Percentiles rank a stretch among this genome's conserved stretches.
Evolutionary conservation across 2,329 filamentous ascomycete genomes (phyloP).

Genomic region (Fusarium sterilihyphosum): DNA sequence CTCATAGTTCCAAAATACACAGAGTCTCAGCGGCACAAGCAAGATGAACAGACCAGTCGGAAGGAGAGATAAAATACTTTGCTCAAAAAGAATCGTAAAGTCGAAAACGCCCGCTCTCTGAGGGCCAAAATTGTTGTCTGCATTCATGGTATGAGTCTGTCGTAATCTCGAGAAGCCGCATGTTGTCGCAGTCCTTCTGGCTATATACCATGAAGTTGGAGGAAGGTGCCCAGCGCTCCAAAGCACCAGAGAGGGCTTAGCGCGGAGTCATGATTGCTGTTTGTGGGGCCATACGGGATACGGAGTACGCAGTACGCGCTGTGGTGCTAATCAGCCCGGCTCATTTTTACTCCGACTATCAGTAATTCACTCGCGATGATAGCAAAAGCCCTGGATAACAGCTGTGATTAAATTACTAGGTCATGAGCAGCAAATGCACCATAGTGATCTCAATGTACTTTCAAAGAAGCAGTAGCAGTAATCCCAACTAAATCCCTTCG

Average conservation of each 20-base stretch:
- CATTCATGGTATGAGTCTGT: background rate
- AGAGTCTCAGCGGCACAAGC: slow-evolving; percentile 31
- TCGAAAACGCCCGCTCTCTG: slow-evolving; percentile 40
- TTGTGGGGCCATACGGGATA: slow-evolving; percentile 17
- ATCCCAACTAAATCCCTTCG: too few relatives aligned
- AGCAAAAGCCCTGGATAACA: too few relatives aligned
- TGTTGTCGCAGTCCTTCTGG: background rate
- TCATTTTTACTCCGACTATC: too few relatives aligned
- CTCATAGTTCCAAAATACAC: slow-evolving; percentile 13
- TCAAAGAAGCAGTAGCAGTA: too few relatives aligned
- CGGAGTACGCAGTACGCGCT: background rate
- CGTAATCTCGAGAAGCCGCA: background rate
- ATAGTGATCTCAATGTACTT: too few relatives aligned
- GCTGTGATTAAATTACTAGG: too few relatives aligned
- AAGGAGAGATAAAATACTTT: slow-evolving; percentile 44
- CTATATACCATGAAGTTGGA: background rate
- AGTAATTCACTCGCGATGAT: too few relatives aligned
- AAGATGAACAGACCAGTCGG: slow-evolving; percentile 41
- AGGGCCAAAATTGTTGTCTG: slow-evolving; percentile 41
- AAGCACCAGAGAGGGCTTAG: slow-evolving; percentile 2
- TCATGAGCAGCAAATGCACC: too few relatives aligned
- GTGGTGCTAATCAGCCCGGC: too few relatives aligned
- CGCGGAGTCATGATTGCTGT: background rate
- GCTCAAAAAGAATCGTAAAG: slow-evolving; percentile 46
- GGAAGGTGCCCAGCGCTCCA: slow-evolving; percentile 15